A percentile compares a stretch with the other conserved stretches of the same genome.
These are phyloP conservation scores for Candida yuanshanica DNA, from an alignment of 805 yeast genomes.

Conservation along the genomic window DNA sequence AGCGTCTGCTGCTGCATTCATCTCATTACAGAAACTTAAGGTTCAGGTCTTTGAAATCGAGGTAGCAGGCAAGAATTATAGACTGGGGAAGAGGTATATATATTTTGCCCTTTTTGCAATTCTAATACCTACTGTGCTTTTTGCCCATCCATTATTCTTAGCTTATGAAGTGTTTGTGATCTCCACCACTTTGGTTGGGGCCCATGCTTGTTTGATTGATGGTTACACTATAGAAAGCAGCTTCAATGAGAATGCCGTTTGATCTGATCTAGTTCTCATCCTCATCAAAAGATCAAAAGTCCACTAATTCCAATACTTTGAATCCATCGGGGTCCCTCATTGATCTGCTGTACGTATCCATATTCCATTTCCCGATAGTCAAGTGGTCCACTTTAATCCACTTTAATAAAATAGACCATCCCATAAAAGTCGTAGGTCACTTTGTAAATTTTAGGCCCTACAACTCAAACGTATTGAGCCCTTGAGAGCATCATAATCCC, in stretches of 20 bases:
- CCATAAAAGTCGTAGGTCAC: no score
- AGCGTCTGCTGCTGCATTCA: constrained; percentile 1
- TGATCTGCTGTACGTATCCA: no score
- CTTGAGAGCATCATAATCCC: no score
- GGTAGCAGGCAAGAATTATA: neutral
- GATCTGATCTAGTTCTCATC: no score
- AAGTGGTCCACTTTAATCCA: no score
- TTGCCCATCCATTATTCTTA: constrained; percentile 1
- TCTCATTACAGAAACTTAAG: constrained; percentile 2
- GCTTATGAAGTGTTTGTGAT: constrained; percentile 2
- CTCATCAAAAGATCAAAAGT: no score
- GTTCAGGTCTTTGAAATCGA: constrained; percentile 3
- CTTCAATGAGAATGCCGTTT: constrained; percentile 15
- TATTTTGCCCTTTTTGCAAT: neutral
- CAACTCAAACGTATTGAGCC: no score
- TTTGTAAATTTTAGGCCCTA: no score
- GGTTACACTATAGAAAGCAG: constrained; percentile 13
- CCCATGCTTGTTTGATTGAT: constrained; percentile 11
- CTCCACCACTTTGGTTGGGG: constrained; percentile 3
- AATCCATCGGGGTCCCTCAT: no score
- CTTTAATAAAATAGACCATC: no score
- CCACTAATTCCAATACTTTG: no score
- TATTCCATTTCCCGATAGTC: no score
- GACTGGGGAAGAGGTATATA: constrained; percentile 2
- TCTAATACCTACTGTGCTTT: constrained; percentile 2